Conservation (phyloP, 331 rosid genomes). For the Stylosanthes scabra region DNA sequence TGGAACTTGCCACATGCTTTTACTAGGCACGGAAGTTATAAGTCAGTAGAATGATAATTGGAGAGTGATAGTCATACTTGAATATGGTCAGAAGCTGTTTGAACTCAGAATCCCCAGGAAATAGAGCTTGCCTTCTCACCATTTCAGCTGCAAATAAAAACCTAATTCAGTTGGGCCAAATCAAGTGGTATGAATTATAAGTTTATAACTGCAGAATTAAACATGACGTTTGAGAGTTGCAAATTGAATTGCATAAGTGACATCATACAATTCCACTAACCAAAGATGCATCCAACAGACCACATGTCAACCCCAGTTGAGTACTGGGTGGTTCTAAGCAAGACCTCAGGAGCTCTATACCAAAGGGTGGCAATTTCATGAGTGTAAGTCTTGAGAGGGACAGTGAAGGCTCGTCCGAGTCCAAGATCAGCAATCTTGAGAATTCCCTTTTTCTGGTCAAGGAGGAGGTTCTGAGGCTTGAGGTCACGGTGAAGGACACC, state of each 20-base stretch:
- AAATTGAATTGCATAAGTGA: neutral
- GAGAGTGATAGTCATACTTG: slow-evolving; percentile 51
- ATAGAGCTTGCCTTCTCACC: slow-evolving; percentile 84
- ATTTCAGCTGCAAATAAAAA: slow-evolving; percentile 81
- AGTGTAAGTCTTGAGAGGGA: slow-evolving; percentile 92
- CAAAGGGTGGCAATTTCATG: slow-evolving; percentile 97
- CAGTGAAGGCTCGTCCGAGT: slow-evolving; percentile 92
- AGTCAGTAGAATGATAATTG: neutral
- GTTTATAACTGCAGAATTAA: too few relatives aligned
- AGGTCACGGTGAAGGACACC: slow-evolving; percentile 96
- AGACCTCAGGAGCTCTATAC: slow-evolving; percentile 96
- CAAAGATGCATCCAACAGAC: slow-evolving; percentile 97
- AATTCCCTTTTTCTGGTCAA: slow-evolving; percentile 75
- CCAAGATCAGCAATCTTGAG: slow-evolving; percentile 95
- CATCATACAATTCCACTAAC: slow-evolving; percentile 31
- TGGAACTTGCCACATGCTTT: slow-evolving; percentile 1
- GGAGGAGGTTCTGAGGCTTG: slow-evolving; percentile 89
- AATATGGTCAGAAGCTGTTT: slow-evolving; percentile 90
- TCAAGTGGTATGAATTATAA: neutral
- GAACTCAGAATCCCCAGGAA: slow-evolving; percentile 96
- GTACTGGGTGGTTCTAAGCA: slow-evolving; percentile 86
- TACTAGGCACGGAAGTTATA: neutral
- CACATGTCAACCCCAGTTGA: slow-evolving; percentile 97
- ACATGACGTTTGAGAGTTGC: too few relatives aligned
- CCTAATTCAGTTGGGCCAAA: slow-evolving; percentile 12